phyloP scores from a whole-genome alignment of 345 rosid species.

The Salix brachista region DNA sequence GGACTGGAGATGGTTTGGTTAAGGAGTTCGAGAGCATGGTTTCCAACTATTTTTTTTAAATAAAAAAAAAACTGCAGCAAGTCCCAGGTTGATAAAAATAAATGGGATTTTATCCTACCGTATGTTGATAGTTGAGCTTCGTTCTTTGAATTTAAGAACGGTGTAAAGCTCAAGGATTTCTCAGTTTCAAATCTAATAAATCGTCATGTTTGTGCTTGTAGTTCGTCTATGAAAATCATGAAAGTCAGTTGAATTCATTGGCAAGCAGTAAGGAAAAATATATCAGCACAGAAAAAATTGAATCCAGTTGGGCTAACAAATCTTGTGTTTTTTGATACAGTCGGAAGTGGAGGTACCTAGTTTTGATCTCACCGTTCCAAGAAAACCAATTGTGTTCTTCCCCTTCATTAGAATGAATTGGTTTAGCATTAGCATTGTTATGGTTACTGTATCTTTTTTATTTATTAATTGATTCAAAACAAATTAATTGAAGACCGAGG shows the following conservation, averaged over 20 bases:
- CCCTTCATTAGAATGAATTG: too few species aligned
- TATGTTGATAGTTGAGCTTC: conserved; percentile 6
- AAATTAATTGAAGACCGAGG: too few species aligned
- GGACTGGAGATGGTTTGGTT: conserved; percentile 98
- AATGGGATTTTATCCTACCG: neutral
- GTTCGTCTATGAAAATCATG: neutral
- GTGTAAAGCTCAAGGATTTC: neutral
- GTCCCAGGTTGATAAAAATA: conserved; percentile 8
- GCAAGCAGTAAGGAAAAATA: too few species aligned
- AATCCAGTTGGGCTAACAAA: neutral
- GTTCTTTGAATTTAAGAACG: neutral
- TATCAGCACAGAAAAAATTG: neutral
- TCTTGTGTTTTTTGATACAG: too few species aligned
- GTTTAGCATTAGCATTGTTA: too few species aligned
- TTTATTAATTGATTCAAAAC: too few species aligned
- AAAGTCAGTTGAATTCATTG: neutral
- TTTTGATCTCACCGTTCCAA: too few species aligned
- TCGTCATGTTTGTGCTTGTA: neutral
- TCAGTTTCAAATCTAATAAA: neutral
- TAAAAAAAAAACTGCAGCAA: conserved; percentile 4
- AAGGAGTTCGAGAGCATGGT: conserved; percentile 94
- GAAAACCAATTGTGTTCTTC: too few species aligned
- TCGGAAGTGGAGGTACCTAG: too few species aligned
- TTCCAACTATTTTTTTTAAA: conserved; percentile 52
- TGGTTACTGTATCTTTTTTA: too few species aligned